These are phyloP conservation scores for Harrya chromipes DNA, from an alignment of 768 basidiomycete genomes.

Conservation along the genomic window DNA sequence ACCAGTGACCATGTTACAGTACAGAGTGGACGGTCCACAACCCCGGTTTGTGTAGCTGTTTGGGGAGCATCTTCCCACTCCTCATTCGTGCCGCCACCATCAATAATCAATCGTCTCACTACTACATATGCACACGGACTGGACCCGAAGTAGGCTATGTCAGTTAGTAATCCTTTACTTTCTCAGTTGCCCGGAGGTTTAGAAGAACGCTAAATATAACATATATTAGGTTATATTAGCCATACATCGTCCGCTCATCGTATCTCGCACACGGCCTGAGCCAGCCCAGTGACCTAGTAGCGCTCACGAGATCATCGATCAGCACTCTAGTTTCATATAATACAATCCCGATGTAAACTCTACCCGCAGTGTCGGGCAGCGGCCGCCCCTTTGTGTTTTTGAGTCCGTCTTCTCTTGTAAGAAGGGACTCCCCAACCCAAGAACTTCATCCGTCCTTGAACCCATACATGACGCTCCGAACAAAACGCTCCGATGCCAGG, in stretches of 20 bases:
- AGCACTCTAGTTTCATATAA: neutral
- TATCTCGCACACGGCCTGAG: neutral
- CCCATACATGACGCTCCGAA: slow-evolving; percentile 1
- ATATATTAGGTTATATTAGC: neutral
- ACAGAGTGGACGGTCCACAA: neutral
- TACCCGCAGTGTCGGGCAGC: neutral
- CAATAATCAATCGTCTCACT: neutral
- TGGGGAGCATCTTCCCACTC: neutral
- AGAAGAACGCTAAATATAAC: neutral
- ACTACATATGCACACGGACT: neutral
- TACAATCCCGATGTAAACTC: neutral
- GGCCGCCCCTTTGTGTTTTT: neutral
- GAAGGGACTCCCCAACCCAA: neutral
- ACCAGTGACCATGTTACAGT: neutral
- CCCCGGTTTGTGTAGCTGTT: neutral
- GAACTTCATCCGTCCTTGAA: neutral
- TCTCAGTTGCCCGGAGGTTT: too few species aligned
- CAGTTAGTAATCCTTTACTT: too few species aligned
- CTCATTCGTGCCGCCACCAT: neutral
- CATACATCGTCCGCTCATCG: too few species aligned
- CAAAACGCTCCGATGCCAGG: neutral
- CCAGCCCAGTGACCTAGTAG: too few species aligned
- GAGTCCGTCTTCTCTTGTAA: neutral
- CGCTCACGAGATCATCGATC: slow-evolving; percentile 5
- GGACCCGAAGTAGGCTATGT: neutral